Evolutionary conservation across 345 rosid species (phyloP).

Genomic region (Combretum micranthum): DNA sequence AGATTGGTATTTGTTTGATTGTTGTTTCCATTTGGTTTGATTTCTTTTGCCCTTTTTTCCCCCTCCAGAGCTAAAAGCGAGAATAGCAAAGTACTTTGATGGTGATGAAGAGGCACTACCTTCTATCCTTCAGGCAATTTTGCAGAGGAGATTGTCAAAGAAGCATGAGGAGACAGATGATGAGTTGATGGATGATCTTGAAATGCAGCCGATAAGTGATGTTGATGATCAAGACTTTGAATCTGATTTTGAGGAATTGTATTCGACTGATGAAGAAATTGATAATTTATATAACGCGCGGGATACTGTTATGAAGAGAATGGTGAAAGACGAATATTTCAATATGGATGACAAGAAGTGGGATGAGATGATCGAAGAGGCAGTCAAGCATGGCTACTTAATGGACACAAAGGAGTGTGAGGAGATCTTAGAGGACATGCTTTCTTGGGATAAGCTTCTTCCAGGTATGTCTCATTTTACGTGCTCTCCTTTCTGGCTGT

Average conservation of each 20-base stretch:
- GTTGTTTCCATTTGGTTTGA: slow-evolving; percentile 8
- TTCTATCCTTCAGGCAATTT: slow-evolving; percentile 50
- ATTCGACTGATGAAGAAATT: slow-evolving; percentile 67
- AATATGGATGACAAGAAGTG: slow-evolving; percentile 83
- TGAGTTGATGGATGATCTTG: slow-evolving; percentile 46
- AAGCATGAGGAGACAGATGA: slow-evolving; percentile 79
- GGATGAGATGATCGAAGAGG: slow-evolving; percentile 76
- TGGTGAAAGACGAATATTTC: slow-evolving; percentile 55
- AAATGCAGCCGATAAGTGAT: slow-evolving; percentile 37
- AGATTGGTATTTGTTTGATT: neutral
- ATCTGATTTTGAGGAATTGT: slow-evolving; percentile 61
- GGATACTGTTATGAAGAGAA: slow-evolving; percentile 39
- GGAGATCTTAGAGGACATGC: slow-evolving; percentile 78
- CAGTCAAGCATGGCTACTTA: slow-evolving; percentile 45
- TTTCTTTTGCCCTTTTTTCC: neutral
- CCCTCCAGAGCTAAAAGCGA: slow-evolving; percentile 56
- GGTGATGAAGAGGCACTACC: slow-evolving; percentile 79
- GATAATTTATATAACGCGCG: slow-evolving; percentile 59
- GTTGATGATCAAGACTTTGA: slow-evolving; percentile 59
- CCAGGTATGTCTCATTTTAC: slow-evolving; percentile 39
- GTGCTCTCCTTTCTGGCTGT: neutral
- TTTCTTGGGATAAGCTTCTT: slow-evolving; percentile 85
- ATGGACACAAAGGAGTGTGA: slow-evolving; percentile 80
- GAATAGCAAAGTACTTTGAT: slow-evolving; percentile 60
- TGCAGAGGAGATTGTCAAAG: slow-evolving; percentile 38